Evolutionary conservation across 805 yeast genomes (phyloP).

Genomic region (Ogataea degrootiae): DNA sequence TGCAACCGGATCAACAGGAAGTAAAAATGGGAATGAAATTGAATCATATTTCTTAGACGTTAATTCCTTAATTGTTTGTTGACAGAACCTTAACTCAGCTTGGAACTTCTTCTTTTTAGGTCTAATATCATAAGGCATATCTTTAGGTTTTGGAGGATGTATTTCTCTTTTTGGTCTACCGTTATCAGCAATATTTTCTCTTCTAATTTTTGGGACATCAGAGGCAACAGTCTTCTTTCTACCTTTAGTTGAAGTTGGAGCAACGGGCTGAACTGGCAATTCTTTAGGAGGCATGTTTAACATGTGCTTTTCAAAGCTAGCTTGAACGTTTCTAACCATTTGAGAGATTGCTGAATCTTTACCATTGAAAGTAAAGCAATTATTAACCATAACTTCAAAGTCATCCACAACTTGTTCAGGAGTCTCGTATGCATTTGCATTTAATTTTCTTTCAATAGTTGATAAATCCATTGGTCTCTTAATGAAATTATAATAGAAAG

Average conservation of each 20-base stretch:
- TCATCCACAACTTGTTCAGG: slow-evolving; percentile 69
- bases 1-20: slow-evolving; percentile 94
- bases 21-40: slow-evolving; percentile 84
- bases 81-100: slow-evolving; percentile 83
- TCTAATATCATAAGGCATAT: slow-evolving; percentile 82
- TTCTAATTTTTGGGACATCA: slow-evolving; percentile 61
- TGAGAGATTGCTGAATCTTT: slow-evolving; percentile 75
- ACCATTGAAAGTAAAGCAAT: slow-evolving; percentile 85
- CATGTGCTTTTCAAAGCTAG: slow-evolving; percentile 90
- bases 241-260: slow-evolving; percentile 24
- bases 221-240: slow-evolving; percentile 31
- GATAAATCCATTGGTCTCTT: slow-evolving; percentile 89
- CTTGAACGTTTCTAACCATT: slow-evolving; percentile 88
- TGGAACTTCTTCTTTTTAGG: slow-evolving; percentile 91
- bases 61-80: slow-evolving; percentile 76
- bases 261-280: slow-evolving; percentile 22
- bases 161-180: slow-evolving; percentile 94
- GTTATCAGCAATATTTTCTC: slow-evolving; percentile 59
- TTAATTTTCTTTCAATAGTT: slow-evolving; percentile 80
- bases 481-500: slow-evolving; percentile 81
- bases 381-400: slow-evolving; percentile 77
- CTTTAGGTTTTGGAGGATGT: slow-evolving; percentile 94
- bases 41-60: slow-evolving; percentile 76
- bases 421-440: slow-evolving; percentile 62
- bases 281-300: slow-evolving; percentile 79